These are phyloP conservation scores for Aspergillus steynii DNA, from an alignment of 495 filamentous ascomycete genomes.

Conservation along the genomic window DNA sequence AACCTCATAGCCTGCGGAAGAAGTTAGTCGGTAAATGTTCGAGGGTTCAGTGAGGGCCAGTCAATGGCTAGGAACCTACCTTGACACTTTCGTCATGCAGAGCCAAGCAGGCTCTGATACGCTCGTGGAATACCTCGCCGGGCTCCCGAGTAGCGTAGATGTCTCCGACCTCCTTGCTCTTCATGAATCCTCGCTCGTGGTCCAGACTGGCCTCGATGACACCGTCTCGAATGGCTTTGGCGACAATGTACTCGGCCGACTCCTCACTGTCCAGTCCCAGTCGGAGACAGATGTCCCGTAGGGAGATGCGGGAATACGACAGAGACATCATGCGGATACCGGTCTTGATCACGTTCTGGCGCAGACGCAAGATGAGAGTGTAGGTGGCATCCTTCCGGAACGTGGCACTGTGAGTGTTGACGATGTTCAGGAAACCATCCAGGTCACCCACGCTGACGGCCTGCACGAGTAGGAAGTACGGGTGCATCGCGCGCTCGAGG, in stretches of 20 bases:
- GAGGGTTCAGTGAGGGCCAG: conserved; percentile 4
- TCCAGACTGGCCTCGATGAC: conserved; percentile 96
- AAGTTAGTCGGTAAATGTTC: conserved; percentile 19
- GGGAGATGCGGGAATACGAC: conserved; percentile 95
- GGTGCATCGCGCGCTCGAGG: conserved; percentile 81
- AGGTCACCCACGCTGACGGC: conserved; percentile 94
- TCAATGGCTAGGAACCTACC: conserved; percentile 52
- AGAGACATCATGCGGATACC: conserved; percentile 99
- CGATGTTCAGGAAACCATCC: conserved; percentile 83
- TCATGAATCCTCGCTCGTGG: conserved; percentile 94
- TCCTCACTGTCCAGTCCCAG: conserved; percentile 91
- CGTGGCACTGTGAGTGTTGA: conserved; percentile 73
- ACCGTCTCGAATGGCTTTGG: conserved; percentile 96
- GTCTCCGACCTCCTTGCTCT: conserved; percentile 93
- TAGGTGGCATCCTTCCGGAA: conserved; percentile 96
- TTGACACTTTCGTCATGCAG: conserved; percentile 98
- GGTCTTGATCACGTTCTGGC: conserved; percentile 99
- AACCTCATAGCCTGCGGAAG: conserved; percentile 85
- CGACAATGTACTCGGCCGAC: conserved; percentile 97
- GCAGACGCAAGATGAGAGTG: conserved; percentile 87
- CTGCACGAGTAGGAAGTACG: conserved; percentile 90
- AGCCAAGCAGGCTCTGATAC: conserved; percentile 84
- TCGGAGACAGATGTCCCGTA: conserved; percentile 95
- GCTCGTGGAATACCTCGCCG: conserved; percentile 94
- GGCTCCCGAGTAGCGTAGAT: conserved; percentile 95